Percentiles rank a stretch among this genome's conserved stretches.
phyloP scores from a whole-genome alignment of 1,139 yeast species.

The Sugiyamaella novakii region DNA sequence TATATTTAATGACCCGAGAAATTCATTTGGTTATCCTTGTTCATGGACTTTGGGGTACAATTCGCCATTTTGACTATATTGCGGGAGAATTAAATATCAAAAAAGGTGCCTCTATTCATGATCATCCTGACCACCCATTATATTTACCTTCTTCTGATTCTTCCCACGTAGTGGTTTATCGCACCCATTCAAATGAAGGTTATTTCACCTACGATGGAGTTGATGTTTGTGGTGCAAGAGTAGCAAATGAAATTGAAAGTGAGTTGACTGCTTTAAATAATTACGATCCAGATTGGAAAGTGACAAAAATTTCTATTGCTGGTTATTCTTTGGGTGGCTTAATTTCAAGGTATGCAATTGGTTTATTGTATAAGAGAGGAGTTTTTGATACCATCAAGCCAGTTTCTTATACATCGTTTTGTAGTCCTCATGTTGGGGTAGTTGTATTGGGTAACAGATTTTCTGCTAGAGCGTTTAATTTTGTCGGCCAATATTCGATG shows the following conservation, averaged over 20 bases:
- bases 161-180: conserved; percentile 49
- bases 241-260: conserved; percentile 63
- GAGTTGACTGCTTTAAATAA: conserved; percentile 47
- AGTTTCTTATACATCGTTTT: conserved; percentile 62
- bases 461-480: conserved; percentile 55
- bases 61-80: conserved; percentile 63
- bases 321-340: conserved; percentile 88
- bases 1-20: conserved; percentile 20
- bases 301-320: conserved; percentile 56
- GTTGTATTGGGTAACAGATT: conserved; percentile 59
- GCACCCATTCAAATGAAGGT: conserved; percentile 62
- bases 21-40: conserved; percentile 68
- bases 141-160: conserved; percentile 3
- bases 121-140: conserved; percentile 22
- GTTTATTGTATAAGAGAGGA: conserved; percentile 58
- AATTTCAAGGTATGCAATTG: conserved; percentile 74
- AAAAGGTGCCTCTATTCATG: conserved; percentile 34
- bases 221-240: conserved; percentile 78
- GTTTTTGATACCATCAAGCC: conserved; percentile 51
- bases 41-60: conserved; percentile 85
- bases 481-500: conserved; percentile 59
- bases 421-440: conserved; percentile 83
- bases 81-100: conserved; percentile 32
- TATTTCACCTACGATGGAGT: conserved; percentile 83
- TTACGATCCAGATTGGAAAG: conserved; percentile 25